phyloP scores from a whole-genome alignment of 306 rosid genomes.

The Medicago ruthenica region DNA sequence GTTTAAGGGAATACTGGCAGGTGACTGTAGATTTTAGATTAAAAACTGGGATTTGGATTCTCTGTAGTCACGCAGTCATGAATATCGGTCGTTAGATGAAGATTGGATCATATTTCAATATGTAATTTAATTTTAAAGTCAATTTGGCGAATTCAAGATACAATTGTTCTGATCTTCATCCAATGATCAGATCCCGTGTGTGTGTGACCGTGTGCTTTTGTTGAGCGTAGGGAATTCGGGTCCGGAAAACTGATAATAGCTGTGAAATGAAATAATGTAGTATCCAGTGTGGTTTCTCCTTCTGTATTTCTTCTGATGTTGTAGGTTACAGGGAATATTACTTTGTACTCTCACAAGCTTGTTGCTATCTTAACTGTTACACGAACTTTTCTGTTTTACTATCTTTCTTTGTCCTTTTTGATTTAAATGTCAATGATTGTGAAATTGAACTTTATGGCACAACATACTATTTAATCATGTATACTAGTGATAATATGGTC shows the following conservation, averaged over 20 bases:
- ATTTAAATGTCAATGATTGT: slow-evolving; percentile 51
- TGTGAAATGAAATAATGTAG: slow-evolving; percentile 71
- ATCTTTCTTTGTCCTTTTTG: slow-evolving; percentile 43
- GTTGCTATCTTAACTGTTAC: slow-evolving; percentile 52
- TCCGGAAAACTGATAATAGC: slow-evolving; percentile 57
- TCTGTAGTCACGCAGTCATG: not conserved
- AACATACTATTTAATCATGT: slow-evolving; percentile 42
- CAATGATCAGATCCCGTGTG: slow-evolving; percentile 1
- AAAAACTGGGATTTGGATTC: not conserved
- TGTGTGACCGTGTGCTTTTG: not conserved
- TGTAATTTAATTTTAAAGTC: not conserved
- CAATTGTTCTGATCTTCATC: not conserved
- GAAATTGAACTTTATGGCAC: slow-evolving; percentile 46
- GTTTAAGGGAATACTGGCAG: slow-evolving; percentile 56
- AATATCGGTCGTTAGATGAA: not conserved
- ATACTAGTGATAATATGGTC: slow-evolving; percentile 47
- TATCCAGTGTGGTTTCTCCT: slow-evolving; percentile 66
- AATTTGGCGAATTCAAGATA: not conserved
- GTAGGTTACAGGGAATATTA: slow-evolving; percentile 62
- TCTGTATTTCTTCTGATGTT: slow-evolving; percentile 63
- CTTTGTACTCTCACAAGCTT: slow-evolving; percentile 66
- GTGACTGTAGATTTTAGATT: slow-evolving; percentile 65
- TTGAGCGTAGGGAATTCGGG: not conserved
- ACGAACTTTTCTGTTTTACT: slow-evolving; percentile 56
- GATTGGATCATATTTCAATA: not conserved